phyloP scores from a whole-genome alignment of 163 green algal genomes.

The Scenedesmus sp. region DNA sequence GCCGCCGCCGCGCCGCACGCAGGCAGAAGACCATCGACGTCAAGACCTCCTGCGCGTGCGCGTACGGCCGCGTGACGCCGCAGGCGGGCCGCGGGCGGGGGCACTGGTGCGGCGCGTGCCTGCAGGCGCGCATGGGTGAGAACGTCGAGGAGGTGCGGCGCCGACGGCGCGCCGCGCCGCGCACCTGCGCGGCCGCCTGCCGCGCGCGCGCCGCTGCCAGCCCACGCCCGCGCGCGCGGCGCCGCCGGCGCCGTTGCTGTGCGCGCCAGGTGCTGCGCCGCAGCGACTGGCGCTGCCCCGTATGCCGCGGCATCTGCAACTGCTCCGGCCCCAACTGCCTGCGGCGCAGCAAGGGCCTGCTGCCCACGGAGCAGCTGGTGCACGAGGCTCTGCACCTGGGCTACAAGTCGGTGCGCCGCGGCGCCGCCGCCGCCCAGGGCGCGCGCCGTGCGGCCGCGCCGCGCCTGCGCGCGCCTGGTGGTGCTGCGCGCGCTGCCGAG shows the following conservation, averaged over 20 bases:
- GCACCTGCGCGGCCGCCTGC: not conserved
- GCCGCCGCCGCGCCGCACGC: too few species aligned
- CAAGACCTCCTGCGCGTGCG: slow-evolving; percentile 65
- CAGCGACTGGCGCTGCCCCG: slow-evolving; percentile 61
- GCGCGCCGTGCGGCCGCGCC: not conserved
- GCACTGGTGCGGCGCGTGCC: slow-evolving; percentile 62
- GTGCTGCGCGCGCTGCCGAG: not conserved
- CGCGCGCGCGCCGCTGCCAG: not conserved
- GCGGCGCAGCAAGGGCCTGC: slow-evolving; percentile 39
- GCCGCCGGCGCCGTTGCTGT: not conserved
- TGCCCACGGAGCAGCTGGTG: slow-evolving; percentile 55
- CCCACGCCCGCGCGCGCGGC: not conserved
- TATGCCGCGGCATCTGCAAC: slow-evolving; percentile 74
- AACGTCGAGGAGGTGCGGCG: slow-evolving; percentile 58
- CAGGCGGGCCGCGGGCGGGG: slow-evolving; percentile 44
- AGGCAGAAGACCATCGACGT: slow-evolving; percentile 64
- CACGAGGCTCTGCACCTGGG: slow-evolving; percentile 52
- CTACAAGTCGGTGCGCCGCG: slow-evolving; percentile 47
- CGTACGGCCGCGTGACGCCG: slow-evolving; percentile 1
- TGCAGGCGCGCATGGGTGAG: slow-evolving; percentile 64
- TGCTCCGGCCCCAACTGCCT: slow-evolving; percentile 61
- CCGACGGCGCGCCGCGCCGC: not conserved
- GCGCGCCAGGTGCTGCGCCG: slow-evolving; percentile 27
- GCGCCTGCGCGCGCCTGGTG: not conserved
- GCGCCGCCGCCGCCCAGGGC: too few species aligned